These are phyloP conservation scores for Lichenothelia convexa DNA, from an alignment of 495 filamentous ascomycete genomes.

Conservation along the genomic window DNA sequence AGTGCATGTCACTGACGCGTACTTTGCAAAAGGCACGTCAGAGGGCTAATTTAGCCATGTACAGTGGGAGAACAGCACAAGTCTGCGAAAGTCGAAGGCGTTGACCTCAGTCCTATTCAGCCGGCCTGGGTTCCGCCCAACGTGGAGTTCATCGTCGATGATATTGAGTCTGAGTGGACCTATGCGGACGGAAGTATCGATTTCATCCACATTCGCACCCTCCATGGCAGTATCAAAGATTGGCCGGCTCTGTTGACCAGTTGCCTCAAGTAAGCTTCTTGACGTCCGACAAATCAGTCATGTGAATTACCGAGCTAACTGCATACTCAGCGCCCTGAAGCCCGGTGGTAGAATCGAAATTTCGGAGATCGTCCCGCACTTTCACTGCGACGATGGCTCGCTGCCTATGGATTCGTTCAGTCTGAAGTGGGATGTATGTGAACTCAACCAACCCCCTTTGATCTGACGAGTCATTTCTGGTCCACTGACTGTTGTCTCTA, in stretches of 20 bases:
- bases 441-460: too few relatives aligned
- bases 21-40: not conserved
- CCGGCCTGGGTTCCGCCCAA: conserved; percentile 25
- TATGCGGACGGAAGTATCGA: conserved; percentile 32
- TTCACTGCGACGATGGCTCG: not conserved
- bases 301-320: too few relatives aligned
- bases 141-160: conserved; percentile 30
- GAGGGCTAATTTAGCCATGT: not conserved
- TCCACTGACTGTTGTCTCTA: too few relatives aligned
- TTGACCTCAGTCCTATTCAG: conserved; percentile 28
- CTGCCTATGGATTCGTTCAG: too few relatives aligned
- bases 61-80: conserved; percentile 15
- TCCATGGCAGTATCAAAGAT: conserved; percentile 1
- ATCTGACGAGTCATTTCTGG: too few relatives aligned
- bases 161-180: conserved; percentile 27
- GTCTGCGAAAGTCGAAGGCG: conserved; percentile 22
- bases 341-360: conserved; percentile 2
- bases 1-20: not conserved
- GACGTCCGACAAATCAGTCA: too few relatives aligned
- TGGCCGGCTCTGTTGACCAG: conserved; percentile 1
- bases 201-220: conserved; percentile 3
- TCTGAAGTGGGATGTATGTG: too few relatives aligned
- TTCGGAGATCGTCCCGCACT: not conserved
- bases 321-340: conserved; percentile 1
- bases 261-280: too few relatives aligned